Conservation (phyloP, 768 basidiomycete genomes). For the Lactarius quietus region DNA sequence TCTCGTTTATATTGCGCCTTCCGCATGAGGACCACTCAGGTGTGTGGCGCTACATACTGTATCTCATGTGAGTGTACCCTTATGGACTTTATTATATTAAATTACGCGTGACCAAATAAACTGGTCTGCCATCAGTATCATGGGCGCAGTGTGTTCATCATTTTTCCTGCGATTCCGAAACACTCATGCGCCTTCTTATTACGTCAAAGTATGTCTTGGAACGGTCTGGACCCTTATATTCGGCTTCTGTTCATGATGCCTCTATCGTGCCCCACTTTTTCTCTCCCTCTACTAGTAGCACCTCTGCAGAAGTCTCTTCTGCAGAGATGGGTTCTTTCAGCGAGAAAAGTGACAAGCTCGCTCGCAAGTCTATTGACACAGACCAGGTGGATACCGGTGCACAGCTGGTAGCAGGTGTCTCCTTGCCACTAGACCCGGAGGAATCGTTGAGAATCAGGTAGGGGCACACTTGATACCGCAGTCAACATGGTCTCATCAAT, state of each 20-base stretch:
- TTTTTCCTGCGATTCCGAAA: not conserved
- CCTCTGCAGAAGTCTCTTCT: no score
- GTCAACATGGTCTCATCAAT: no score
- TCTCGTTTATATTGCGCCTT: no score
- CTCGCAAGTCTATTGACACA: constrained; percentile 38
- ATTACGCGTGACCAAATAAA: not conserved
- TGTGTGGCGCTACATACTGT: not conserved
- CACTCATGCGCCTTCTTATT: not conserved
- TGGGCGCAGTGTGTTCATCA: not conserved
- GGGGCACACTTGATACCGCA: no score
- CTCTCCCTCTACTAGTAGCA: no score
- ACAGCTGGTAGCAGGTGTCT: constrained; percentile 46
- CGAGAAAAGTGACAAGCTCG: not conserved
- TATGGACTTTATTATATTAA: not conserved
- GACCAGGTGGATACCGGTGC: constrained; percentile 62
- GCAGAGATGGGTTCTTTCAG: no score
- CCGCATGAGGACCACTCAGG: not conserved
- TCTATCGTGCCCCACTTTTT: no score
- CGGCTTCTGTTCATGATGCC: no score
- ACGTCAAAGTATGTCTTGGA: not conserved
- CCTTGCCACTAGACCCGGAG: constrained; percentile 44
- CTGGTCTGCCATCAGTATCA: not conserved
- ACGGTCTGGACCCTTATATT: no score
- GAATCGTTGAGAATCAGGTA: constrained; percentile 49
- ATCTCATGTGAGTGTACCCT: not conserved